Evolutionary conservation across 352 stramenopile species (phyloP).

Genomic region (Discostella stelligera): DNA sequence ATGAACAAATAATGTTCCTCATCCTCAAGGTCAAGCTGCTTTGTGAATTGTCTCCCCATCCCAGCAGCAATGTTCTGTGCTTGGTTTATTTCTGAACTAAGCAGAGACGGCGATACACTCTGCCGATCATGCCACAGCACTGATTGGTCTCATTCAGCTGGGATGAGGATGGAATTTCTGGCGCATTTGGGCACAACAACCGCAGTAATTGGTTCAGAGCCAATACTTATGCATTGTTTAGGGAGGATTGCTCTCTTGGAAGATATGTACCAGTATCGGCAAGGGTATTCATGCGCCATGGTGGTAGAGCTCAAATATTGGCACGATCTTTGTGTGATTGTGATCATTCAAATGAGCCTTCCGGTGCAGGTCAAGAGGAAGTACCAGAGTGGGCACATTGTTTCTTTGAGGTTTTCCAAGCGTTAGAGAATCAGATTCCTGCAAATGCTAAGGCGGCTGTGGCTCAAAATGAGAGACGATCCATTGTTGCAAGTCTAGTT

Average conservation of each 20-base stretch:
- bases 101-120: too few species aligned
- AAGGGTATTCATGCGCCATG: conserved; percentile 3
- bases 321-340: conserved; percentile 9
- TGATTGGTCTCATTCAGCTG: too few species aligned
- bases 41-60: too few species aligned
- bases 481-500: conserved; percentile 5
- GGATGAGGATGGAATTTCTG: too few species aligned
- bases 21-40: too few species aligned
- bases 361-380: conserved; percentile 10
- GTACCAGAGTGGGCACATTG: conserved; percentile 18
- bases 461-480: neutral
- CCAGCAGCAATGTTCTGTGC: too few species aligned
- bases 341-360: conserved; percentile 19
- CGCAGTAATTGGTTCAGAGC: too few species aligned
- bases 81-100: too few species aligned
- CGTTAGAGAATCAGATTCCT: neutral
- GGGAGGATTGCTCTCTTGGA: conserved; percentile 8
- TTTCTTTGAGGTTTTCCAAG: conserved; percentile 5
- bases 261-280: neutral
- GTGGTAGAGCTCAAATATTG: conserved; percentile 3
- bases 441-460: neutral
- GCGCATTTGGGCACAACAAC: too few species aligned
- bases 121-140: too few species aligned
- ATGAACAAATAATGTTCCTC: too few species aligned
- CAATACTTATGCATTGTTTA: neutral